phyloP scores from a whole-genome alignment of 306 rosid species.

The Acacia crassicarpa region DNA sequence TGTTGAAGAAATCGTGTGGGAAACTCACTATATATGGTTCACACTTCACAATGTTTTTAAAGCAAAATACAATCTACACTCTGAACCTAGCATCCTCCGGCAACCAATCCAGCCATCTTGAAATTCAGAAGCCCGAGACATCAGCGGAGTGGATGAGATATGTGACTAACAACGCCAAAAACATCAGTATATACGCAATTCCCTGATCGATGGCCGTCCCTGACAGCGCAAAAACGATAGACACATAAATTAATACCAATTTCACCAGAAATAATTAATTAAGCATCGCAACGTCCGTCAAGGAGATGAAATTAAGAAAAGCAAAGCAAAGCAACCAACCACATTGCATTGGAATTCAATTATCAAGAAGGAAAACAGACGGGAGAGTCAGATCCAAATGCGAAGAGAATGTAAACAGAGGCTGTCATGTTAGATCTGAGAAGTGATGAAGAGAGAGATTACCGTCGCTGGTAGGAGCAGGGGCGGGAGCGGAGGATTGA shows the following conservation, averaged over 20 bases:
- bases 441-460: background rate
- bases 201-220: slow-evolving; percentile 71
- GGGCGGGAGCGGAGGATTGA: slow-evolving; percentile 50
- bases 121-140: slow-evolving; percentile 31
- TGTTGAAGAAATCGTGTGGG: background rate
- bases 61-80: background rate
- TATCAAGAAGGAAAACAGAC: background rate
- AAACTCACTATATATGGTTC: background rate
- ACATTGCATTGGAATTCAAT: background rate
- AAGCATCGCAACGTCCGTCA: background rate
- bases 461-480: slow-evolving; percentile 79
- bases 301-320: background rate
- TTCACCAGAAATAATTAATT: background rate
- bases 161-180: slow-evolving; percentile 54
- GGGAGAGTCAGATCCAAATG: background rate
- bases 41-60: background rate
- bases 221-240: background rate
- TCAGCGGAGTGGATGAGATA: slow-evolving; percentile 63
- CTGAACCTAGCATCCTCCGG: background rate
- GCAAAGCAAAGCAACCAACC: background rate
- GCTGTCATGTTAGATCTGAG: background rate
- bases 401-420: background rate
- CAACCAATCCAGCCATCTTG: background rate
- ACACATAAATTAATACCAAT: background rate
- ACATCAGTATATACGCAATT: slow-evolving; percentile 59